Conservation (phyloP, 2,329 filamentous ascomycete genomes). For the Penicillium sp. region DNA sequence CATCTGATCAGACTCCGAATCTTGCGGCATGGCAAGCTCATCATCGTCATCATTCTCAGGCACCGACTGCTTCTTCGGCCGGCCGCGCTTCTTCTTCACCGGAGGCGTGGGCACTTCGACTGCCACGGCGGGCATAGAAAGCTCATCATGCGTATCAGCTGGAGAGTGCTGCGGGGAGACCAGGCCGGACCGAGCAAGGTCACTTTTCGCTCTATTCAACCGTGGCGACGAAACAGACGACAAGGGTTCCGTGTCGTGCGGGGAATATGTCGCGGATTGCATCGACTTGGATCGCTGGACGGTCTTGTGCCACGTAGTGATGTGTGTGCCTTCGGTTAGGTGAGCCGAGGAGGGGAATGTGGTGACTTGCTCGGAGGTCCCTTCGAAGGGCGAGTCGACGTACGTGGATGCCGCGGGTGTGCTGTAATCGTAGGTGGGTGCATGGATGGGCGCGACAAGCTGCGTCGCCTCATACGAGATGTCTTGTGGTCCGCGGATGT, state of each 20-base stretch:
- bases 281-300: constrained; percentile 27
- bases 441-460: constrained; percentile 3
- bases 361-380: neutral
- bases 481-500: neutral
- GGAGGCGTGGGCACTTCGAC: constrained; percentile 24
- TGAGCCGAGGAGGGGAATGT: neutral
- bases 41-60: constrained; percentile 30
- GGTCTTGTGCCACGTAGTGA: constrained; percentile 9
- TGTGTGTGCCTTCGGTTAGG: neutral
- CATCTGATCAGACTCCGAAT: constrained; percentile 3
- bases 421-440: constrained; percentile 12
- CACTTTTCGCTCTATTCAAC: constrained; percentile 24
- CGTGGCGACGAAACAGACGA: constrained; percentile 34
- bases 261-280: constrained; percentile 30
- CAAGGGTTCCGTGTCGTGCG: constrained; percentile 42
- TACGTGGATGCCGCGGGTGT: constrained; percentile 5
- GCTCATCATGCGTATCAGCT: constrained; percentile 27
- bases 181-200: constrained; percentile 12
- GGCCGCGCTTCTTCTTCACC: constrained; percentile 29
- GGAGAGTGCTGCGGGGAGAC: constrained; percentile 20
- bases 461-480: constrained; percentile 10
- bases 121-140: constrained; percentile 24
- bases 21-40: constrained; percentile 23
- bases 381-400: constrained; percentile 4
- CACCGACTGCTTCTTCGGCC: constrained; percentile 30